Evolutionary conservation across 345 rosid species (phyloP).

Genomic region (Erucastrum elatum): DNA sequence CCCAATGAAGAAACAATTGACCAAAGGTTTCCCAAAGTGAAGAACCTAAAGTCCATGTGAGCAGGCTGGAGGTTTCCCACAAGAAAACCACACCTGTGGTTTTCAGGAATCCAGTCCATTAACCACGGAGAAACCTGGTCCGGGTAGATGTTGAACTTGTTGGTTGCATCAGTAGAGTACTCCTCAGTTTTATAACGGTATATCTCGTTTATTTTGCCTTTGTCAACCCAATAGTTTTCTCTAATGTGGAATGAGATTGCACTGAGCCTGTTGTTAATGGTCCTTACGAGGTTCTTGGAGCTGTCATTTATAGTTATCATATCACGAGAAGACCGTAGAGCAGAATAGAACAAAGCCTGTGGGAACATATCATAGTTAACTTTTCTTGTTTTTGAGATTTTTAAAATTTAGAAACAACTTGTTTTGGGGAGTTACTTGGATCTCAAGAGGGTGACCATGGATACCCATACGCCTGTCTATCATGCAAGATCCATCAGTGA

Average conservation of each 20-base stretch:
- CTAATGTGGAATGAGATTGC: conserved; percentile 90
- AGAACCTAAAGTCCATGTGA: conserved; percentile 94
- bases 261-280: conserved; percentile 82
- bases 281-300: conserved; percentile 77
- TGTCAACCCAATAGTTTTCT: conserved; percentile 93
- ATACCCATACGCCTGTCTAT: conserved; percentile 95
- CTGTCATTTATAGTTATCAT: conserved; percentile 89
- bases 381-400: not conserved
- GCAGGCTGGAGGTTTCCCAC: conserved; percentile 92
- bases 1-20: conserved; percentile 58
- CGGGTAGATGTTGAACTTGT: conserved; percentile 95
- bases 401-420: not conserved
- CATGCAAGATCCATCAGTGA: conserved; percentile 96
- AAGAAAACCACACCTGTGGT: conserved; percentile 74
- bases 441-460: conserved; percentile 94
- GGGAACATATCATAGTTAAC: conserved; percentile 5
- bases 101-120: conserved; percentile 88
- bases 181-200: conserved; percentile 85
- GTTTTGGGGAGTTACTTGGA: conserved; percentile 52
- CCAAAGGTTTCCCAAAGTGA: conserved; percentile 89
- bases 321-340: conserved; percentile 79
- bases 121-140: conserved; percentile 90
- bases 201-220: conserved; percentile 63
- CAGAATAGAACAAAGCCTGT: conserved; percentile 89
- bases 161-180: conserved; percentile 88